Evolutionary conservation across 805 yeast genomes (phyloP).

Genomic region (Nakazawaea holstii): DNA sequence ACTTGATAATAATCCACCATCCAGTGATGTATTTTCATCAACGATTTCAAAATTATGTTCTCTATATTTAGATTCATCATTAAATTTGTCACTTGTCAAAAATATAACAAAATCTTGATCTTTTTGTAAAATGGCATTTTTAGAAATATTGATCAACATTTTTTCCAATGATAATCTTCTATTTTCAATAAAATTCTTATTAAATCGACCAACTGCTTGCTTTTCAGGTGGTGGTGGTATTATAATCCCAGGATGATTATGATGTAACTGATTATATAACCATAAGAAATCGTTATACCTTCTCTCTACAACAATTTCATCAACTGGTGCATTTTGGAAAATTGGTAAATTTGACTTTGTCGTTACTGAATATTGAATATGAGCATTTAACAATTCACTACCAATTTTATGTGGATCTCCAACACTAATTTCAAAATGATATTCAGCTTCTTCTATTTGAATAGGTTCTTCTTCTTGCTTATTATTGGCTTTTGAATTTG

Average conservation of each 20-base stretch:
- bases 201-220: conserved; percentile 88
- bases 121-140: conserved; percentile 46
- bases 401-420: conserved; percentile 93
- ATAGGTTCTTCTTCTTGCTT: background rate
- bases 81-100: conserved; percentile 67
- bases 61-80: conserved; percentile 62
- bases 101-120: conserved; percentile 80
- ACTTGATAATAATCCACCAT: conserved; percentile 16
- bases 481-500: conserved; percentile 13
- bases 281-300: conserved; percentile 91
- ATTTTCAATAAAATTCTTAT: conserved; percentile 82
- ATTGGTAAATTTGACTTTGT: conserved; percentile 47
- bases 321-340: conserved; percentile 20
- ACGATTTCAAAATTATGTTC: conserved; percentile 33
- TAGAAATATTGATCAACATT: conserved; percentile 74
- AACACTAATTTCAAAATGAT: conserved; percentile 56
- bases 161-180: conserved; percentile 79
- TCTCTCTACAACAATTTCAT: conserved; percentile 61
- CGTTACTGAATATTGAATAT: conserved; percentile 78
- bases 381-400: conserved; percentile 73
- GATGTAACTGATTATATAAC: conserved; percentile 84
- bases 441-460: background rate
- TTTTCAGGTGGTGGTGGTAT: conserved; percentile 97
- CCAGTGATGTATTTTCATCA: conserved; percentile 2
- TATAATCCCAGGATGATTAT: conserved; percentile 83